Conservation (phyloP, 345 rosid genomes). For the Bretschneidera sinensis region DNA sequence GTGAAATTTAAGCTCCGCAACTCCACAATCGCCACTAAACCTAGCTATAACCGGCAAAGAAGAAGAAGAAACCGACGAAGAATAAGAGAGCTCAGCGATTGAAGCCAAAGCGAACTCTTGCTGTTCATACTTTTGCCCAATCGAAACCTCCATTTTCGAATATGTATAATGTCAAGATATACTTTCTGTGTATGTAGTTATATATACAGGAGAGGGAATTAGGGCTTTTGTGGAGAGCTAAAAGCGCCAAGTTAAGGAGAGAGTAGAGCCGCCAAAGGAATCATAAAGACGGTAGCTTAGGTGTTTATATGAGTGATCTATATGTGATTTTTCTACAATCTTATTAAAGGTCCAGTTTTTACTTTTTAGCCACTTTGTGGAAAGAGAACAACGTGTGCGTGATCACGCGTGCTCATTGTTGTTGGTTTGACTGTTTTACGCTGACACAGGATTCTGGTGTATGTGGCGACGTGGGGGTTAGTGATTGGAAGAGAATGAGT, state of each 20-base stretch:
- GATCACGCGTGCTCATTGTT: too few species aligned
- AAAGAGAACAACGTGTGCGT: too few species aligned
- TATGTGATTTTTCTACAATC: too few species aligned
- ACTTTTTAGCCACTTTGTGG: too few species aligned
- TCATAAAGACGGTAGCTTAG: not conserved
- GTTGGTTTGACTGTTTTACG: too few species aligned
- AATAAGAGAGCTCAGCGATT: conserved; percentile 47
- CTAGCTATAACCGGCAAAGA: conserved; percentile 48
- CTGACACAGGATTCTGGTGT: too few species aligned
- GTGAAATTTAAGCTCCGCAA: conserved; percentile 49
- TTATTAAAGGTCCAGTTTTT: too few species aligned
- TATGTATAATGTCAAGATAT: not conserved
- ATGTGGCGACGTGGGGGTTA: too few species aligned
- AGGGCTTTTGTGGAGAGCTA: conserved; percentile 30
- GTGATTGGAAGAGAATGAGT: too few species aligned
- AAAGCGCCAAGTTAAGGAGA: not conserved
- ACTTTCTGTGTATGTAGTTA: conserved; percentile 2
- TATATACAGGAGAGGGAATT: conserved; percentile 12
- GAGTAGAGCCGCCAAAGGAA: conserved; percentile 15
- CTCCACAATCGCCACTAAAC: conserved; percentile 46
- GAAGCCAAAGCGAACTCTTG: conserved; percentile 54
- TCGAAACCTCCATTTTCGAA: conserved; percentile 32
- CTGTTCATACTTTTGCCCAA: conserved; percentile 27
- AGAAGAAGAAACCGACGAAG: conserved; percentile 26
- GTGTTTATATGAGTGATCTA: too few species aligned